Evolutionary conservation across 2,329 filamentous ascomycete genomes (phyloP).

Genomic region (Ceratocystis diversiconidia): DNA sequence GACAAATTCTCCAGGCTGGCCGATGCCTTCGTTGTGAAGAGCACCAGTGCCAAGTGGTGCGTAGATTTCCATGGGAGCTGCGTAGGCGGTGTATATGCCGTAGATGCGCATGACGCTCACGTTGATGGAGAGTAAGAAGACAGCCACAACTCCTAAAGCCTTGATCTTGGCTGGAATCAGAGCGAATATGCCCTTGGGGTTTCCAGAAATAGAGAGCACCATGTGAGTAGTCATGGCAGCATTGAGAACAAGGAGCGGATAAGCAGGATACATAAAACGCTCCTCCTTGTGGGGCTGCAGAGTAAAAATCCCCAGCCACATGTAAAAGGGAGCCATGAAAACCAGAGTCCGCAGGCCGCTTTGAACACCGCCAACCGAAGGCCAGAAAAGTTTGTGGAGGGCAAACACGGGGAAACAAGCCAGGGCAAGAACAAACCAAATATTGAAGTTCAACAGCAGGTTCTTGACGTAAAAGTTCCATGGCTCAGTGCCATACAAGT

Average conservation of each 20-base stretch:
- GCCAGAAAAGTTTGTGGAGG: slow-evolving; percentile 52
- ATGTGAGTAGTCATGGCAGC: slow-evolving; percentile 76
- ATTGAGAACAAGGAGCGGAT: slow-evolving; percentile 80
- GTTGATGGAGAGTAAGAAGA: slow-evolving; percentile 50
- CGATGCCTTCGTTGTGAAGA: slow-evolving; percentile 35
- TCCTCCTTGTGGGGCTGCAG: slow-evolving; percentile 94
- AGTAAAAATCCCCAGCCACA: slow-evolving; percentile 88
- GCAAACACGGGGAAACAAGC: slow-evolving; percentile 60
- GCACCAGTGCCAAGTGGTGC: slow-evolving; percentile 45
- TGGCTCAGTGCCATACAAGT: slow-evolving; percentile 89
- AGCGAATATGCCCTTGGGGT: slow-evolving; percentile 51
- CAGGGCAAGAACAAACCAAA: slow-evolving; percentile 78
- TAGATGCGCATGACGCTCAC: slow-evolving; percentile 57
- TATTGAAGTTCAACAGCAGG: slow-evolving; percentile 81
- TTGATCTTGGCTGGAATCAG: slow-evolving; percentile 66
- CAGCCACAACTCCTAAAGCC: slow-evolving; percentile 43
- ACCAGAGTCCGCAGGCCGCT: slow-evolving; percentile 62
- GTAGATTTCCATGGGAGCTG: slow-evolving; percentile 62
- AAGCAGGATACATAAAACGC: slow-evolving; percentile 94
- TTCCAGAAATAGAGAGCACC: slow-evolving; percentile 58
- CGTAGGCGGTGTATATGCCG: slow-evolving; percentile 69
- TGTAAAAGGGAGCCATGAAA: slow-evolving; percentile 75
- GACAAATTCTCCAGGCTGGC: slow-evolving; percentile 50
- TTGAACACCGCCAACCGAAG: slow-evolving; percentile 48
- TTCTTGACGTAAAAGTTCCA: slow-evolving; percentile 97